Percentiles rank a stretch among this genome's conserved stretches.
phyloP scores from a whole-genome alignment of 169 alveolate species.

The Cryptosporidium parvum region DNA sequence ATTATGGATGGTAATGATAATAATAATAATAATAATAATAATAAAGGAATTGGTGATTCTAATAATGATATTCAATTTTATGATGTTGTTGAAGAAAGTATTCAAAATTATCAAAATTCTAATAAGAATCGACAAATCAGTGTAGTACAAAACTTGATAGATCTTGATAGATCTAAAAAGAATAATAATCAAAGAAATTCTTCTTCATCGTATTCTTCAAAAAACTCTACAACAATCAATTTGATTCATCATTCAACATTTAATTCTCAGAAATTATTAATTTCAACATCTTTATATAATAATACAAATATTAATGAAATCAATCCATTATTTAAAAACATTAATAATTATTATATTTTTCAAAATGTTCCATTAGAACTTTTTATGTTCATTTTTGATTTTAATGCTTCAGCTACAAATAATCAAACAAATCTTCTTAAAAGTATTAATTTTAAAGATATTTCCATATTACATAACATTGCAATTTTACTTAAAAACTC shows the following conservation, averaged over 20 bases:
- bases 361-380: constrained; percentile 29
- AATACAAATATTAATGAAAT: neutral
- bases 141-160: constrained; percentile 15
- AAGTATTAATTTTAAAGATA: constrained; percentile 31
- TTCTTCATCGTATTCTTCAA: neutral
- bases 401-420: neutral
- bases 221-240: neutral
- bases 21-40: neutral
- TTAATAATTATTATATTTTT: constrained; percentile 29
- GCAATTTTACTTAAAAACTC: neutral
- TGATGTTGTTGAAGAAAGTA: constrained; percentile 66
- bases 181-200: neutral
- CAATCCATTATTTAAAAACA: constrained; percentile 5
- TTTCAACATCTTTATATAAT: too few relatives aligned
- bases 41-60: neutral
- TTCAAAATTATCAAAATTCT: constrained; percentile 11
- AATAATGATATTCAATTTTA: neutral
- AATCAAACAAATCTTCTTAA: neutral
- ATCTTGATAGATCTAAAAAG: neutral
- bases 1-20: neutral
- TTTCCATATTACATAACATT: constrained; percentile 27
- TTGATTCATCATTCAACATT: constrained; percentile 26
- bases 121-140: constrained; percentile 28
- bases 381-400: constrained; percentile 18
- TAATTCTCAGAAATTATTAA: neutral